These are phyloP conservation scores for Clonostachys solani DNA, from an alignment of 2,329 filamentous ascomycete species.

Conservation along the genomic window DNA sequence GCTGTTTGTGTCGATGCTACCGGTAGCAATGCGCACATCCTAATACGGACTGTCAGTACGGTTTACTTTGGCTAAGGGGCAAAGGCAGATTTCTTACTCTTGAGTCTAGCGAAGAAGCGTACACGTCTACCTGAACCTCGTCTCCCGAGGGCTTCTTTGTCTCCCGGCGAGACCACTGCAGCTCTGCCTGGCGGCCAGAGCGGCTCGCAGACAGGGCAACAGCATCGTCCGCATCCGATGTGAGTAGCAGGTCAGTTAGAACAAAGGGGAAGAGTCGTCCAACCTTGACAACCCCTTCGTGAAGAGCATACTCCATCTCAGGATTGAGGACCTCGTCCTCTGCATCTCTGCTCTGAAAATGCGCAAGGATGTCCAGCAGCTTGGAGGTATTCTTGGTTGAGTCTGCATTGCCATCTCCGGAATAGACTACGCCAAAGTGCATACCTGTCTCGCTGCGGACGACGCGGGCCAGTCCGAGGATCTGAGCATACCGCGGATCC, in stretches of 20 bases:
- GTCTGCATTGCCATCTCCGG: background rate
- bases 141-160: background rate
- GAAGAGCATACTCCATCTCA: constrained; percentile 1
- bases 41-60: background rate
- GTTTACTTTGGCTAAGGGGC: background rate
- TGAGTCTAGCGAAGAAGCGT: background rate
- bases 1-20: background rate
- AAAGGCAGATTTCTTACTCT: background rate
- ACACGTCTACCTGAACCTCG: background rate
- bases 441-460: background rate
- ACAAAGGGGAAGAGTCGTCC: background rate
- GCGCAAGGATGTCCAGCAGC: background rate
- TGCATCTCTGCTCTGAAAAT: background rate
- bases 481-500: constrained; percentile 1
- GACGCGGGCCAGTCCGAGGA: background rate
- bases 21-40: background rate
- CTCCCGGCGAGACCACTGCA: background rate
- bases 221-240: background rate
- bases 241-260: background rate
- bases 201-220: background rate
- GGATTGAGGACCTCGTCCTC: background rate
- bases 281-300: background rate
- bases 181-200: background rate
- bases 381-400: background rate
- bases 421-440: background rate